Conservation (phyloP, 192 early-diverging fungal species). For the Umbelopsis isabellina region DNA sequence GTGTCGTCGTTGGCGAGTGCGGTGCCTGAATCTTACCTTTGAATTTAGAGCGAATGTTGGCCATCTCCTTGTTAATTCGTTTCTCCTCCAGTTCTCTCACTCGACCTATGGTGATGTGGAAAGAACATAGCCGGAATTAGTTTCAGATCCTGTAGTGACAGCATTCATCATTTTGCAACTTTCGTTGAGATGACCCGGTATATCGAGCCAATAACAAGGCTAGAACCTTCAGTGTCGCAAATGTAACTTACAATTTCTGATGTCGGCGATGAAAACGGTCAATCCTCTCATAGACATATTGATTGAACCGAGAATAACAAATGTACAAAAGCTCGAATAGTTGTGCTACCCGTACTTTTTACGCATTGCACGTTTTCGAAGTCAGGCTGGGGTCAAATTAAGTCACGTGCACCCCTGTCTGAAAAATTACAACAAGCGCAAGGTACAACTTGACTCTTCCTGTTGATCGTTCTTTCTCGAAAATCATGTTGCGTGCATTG, state of each 20-base stretch:
- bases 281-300: constrained; percentile 79
- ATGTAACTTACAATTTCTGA: constrained; percentile 90
- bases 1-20: background rate
- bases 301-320: background rate
- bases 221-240: background rate
- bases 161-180: background rate
- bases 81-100: constrained; percentile 97
- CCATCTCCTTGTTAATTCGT: constrained; percentile 98
- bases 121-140: background rate
- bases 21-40: constrained; percentile 67
- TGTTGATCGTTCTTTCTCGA: background rate
- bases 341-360: too few relatives aligned
- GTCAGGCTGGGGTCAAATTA: too few relatives aligned
- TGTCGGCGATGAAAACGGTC: constrained; percentile 96
- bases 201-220: background rate
- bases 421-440: too few relatives aligned
- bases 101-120: constrained; percentile 65
- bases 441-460: background rate
- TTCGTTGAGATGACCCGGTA: background rate
- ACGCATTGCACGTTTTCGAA: too few relatives aligned
- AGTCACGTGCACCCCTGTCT: too few relatives aligned
- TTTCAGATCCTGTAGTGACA: background rate
- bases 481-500: constrained; percentile 38
- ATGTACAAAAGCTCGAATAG: background rate
- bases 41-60: constrained; percentile 98